phyloP scores from a whole-genome alignment of 345 rosid genomes.

The Cardamine chenopodiifolia region DNA sequence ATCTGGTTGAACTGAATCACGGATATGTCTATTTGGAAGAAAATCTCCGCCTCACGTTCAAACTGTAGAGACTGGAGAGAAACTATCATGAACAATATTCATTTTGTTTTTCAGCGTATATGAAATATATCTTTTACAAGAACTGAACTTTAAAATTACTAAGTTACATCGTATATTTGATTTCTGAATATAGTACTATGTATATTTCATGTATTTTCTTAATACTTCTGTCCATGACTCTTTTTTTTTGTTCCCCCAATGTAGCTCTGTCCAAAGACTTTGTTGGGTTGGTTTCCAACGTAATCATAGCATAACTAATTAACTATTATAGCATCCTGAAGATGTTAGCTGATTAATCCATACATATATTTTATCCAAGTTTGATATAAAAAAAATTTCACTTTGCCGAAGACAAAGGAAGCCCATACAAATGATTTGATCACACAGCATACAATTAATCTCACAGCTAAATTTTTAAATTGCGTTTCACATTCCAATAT shows the following conservation, averaged over 20 bases:
- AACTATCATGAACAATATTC: no score
- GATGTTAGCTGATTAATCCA: conserved; percentile 10
- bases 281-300: conserved; percentile 14
- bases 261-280: no score
- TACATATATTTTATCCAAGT: not conserved
- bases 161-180: no score
- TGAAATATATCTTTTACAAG: no score
- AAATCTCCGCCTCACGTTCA: no score
- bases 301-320: not conserved
- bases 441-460: conserved; percentile 51
- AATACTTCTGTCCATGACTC: not conserved
- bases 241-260: no score
- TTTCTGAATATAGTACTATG: no score
- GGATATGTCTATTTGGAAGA: not conserved
- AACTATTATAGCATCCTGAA: not conserved
- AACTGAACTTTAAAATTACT: no score
- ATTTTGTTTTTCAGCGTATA: no score
- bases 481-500: conserved; percentile 3
- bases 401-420: conserved; percentile 54
- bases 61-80: no score
- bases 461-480: conserved; percentile 6
- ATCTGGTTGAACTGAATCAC: not conserved
- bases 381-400: conserved; percentile 7
- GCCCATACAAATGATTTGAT: conserved; percentile 72
- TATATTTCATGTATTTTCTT: not conserved